Evolutionary conservation across 352 stramenopile species (phyloP).

Genomic region (Pythium aquatile): DNA sequence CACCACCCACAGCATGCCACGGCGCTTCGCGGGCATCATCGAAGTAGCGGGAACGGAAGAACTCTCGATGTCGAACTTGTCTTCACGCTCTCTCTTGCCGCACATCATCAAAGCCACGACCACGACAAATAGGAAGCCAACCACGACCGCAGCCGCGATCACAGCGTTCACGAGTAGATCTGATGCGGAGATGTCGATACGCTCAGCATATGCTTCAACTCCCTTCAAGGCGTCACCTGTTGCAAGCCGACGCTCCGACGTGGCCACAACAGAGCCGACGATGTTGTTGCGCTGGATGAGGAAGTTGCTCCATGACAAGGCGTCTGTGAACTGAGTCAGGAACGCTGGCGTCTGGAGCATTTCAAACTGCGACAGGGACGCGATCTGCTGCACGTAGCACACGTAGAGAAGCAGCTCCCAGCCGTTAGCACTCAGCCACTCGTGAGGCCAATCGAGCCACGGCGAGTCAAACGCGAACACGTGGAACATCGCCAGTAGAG

Average conservation of each 20-base stretch:
- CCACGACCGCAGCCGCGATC: conserved; percentile 25
- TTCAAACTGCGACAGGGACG: conserved; percentile 39
- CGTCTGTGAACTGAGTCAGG: conserved; percentile 39
- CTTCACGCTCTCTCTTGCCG: conserved; percentile 15
- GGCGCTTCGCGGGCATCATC: conserved; percentile 17
- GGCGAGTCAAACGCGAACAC: conserved; percentile 53
- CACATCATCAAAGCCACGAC: conserved; percentile 21
- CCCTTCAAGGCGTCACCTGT: conserved; percentile 19
- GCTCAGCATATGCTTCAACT: conserved; percentile 32
- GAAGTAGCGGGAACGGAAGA: conserved; percentile 10
- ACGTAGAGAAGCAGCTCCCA: conserved; percentile 53
- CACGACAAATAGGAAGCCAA: conserved; percentile 25
- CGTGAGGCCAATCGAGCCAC: conserved; percentile 21
- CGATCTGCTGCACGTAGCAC: conserved; percentile 41
- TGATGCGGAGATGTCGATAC: conserved; percentile 30
- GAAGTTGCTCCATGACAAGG: conserved; percentile 49
- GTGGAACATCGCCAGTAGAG: conserved; percentile 58
- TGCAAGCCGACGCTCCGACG: conserved; percentile 24
- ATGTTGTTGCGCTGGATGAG: conserved; percentile 30
- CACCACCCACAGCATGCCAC: conserved; percentile 32
- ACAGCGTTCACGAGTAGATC: conserved; percentile 31
- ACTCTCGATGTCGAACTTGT: conserved; percentile 30
- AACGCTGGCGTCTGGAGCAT: conserved; percentile 36
- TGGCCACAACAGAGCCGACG: neutral
- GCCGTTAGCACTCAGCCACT: conserved; percentile 33